Percentiles rank a stretch among this genome's conserved stretches.
These are phyloP conservation scores for Aspergillus sp. DNA, from an alignment of 2,329 filamentous ascomycete genomes.

Conservation along the genomic window DNA sequence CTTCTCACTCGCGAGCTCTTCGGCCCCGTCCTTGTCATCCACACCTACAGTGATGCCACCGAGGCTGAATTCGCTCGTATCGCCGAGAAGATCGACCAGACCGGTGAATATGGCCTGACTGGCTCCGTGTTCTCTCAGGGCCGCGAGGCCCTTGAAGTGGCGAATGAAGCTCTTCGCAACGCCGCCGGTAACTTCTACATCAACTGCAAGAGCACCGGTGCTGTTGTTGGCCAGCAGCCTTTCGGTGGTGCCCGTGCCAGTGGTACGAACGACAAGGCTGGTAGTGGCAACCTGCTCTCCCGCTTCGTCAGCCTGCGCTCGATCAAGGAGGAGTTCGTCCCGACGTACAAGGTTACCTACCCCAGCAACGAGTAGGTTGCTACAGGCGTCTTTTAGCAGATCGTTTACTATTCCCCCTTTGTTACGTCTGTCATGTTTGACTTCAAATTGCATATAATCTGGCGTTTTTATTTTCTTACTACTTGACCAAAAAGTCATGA, in stretches of 20 bases:
- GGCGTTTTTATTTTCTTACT: not conserved
- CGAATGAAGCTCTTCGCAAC: constrained; percentile 38
- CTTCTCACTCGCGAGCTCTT: constrained; percentile 80
- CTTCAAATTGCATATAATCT: not conserved
- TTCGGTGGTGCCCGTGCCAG: constrained; percentile 69
- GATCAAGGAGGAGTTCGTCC: constrained; percentile 73
- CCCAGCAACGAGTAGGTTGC: constrained; percentile 60
- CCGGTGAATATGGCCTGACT: constrained; percentile 43
- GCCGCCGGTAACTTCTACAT: constrained; percentile 46
- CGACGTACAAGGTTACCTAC: constrained; percentile 64
- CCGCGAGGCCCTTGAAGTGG: constrained; percentile 34
- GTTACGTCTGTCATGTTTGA: not conserved
- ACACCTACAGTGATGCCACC: constrained; percentile 73
- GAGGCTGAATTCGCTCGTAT: constrained; percentile 59
- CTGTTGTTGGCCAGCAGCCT: constrained; percentile 70
- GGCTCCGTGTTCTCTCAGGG: constrained; percentile 45
- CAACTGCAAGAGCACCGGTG: constrained; percentile 59
- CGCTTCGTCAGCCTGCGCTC: constrained; percentile 67
- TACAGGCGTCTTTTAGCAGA: not conserved
- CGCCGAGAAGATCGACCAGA: constrained; percentile 51
- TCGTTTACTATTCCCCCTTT: not conserved
- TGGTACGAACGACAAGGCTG: constrained; percentile 73
- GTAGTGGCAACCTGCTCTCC: constrained; percentile 62
- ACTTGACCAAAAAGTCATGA: constrained; percentile 7
- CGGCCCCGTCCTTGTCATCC: constrained; percentile 70